Conservation (phyloP, 2,329 filamentous ascomycete species). For the Gnomoniopsis smithogilvyi region DNA sequence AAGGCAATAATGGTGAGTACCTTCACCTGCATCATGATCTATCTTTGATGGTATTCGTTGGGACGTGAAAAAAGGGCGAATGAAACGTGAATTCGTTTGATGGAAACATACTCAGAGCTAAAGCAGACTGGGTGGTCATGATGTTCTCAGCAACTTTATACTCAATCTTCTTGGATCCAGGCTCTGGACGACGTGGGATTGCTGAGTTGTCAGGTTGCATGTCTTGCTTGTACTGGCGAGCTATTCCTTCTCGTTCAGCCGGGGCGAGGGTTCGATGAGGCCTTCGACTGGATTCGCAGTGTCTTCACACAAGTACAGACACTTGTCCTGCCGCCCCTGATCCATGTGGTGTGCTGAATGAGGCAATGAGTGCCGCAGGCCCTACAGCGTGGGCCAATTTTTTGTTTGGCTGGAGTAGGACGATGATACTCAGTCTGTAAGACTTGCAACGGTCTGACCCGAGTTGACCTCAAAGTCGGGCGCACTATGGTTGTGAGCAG, state of each 20-base stretch:
- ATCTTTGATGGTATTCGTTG: neutral
- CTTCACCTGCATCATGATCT: conserved; percentile 3
- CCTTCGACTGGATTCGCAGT: neutral
- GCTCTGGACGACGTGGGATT: neutral
- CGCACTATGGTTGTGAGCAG: neutral
- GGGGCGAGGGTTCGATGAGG: neutral
- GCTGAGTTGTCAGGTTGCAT: neutral
- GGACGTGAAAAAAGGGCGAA: neutral
- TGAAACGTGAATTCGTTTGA: neutral
- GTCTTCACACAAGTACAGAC: neutral
- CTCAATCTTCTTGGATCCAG: neutral
- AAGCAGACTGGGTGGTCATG: neutral
- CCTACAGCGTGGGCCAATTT: neutral
- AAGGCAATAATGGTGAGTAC: neutral
- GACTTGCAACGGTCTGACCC: conserved; percentile 11
- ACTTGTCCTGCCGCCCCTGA: neutral
- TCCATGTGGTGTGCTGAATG: neutral
- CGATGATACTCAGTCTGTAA: conserved; percentile 5
- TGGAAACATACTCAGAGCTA: neutral
- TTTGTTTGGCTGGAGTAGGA: conserved; percentile 1
- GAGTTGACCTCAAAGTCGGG: neutral
- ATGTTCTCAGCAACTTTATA: conserved; percentile 14
- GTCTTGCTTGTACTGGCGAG: neutral
- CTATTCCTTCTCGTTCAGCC: neutral
- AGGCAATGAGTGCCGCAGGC: conserved; percentile 5